Evolutionary conservation across 495 filamentous ascomycete species (phyloP), one percentile per base, ranked within the genome.

Genomic region (Immersiella caudata): DNA sequence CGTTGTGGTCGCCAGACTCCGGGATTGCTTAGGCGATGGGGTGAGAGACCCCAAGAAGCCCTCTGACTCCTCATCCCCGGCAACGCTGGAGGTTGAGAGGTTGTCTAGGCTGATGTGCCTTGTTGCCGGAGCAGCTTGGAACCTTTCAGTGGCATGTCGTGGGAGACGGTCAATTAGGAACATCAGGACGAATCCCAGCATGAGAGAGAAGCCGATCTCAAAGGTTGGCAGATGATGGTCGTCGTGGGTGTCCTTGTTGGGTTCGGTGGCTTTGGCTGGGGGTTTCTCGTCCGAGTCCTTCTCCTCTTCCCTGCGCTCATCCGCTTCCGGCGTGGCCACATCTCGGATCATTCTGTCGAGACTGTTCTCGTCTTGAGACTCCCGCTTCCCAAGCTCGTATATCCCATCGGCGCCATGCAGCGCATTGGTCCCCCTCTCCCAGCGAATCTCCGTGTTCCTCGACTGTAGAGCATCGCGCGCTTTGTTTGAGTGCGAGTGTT

Each of bases 171-270:
- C 96, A 76, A 99, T 90, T 12, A 99, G 87, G 76, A 96, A 97
- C 95, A 99, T 99, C 65, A 99, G 82, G 67, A 96, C 88, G 79
- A 99, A 99, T 12, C 95, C 95, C 22, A 91, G 81, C 66, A 96
- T 88, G 16, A 99, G 80, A 0, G 94, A 90, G 60, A 97, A 80
- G 14, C 96, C 96, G 60, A 98, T 91, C 65, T 85, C 83, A 67
- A 86, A 85, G 0, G 84, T 86, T 21, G 84, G 79, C 6, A 85
- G 75, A 36, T 82, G 81, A 21, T 81, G 70, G 18, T 75, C 69
- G 52, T 72, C 66, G 20, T 61, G 67, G n/a, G 71, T 59, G 3
- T 70, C 69, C 26, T 58, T 61, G 25, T 70, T 70, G 40, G 60
- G 69, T 36, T 61, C 11, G 18, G 22, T 22, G n/a, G 36, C 4